A percentile compares a stretch with the other conserved stretches of the same genome.
Evolutionary conservation across 768 basidiomycete species (phyloP).

Genomic region (Trametes cinnabarina): DNA sequence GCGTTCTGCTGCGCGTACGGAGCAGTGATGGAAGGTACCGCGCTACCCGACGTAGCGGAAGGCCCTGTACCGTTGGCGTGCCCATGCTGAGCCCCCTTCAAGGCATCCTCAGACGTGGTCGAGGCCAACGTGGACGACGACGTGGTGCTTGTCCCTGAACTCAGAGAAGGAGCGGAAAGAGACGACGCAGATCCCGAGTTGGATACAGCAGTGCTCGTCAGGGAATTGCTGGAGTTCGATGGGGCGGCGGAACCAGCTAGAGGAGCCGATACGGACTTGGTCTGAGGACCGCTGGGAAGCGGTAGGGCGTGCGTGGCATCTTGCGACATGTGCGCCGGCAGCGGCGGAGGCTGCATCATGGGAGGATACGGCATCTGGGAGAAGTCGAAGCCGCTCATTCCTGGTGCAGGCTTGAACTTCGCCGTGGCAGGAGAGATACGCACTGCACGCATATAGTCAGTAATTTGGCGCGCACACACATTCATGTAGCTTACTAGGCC

Average conservation of each 20-base stretch:
- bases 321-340: conserved; percentile 23
- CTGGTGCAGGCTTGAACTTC: conserved; percentile 68
- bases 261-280: conserved; percentile 69
- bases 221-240: conserved; percentile 22
- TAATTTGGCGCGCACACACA: neutral
- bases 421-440: conserved; percentile 88
- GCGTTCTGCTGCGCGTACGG: conserved; percentile 45
- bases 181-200: conserved; percentile 46
- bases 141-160: conserved; percentile 42
- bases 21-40: conserved; percentile 34
- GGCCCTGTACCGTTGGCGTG: conserved; percentile 28
- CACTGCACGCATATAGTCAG: conserved; percentile 50
- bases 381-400: conserved; percentile 33
- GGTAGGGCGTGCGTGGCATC: conserved; percentile 50
- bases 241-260: conserved; percentile 45
- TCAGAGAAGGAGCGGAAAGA: conserved; percentile 30
- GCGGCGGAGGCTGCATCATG: conserved; percentile 13
- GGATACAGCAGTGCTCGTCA: conserved; percentile 24
- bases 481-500: conserved; percentile 64
- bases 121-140: conserved; percentile 52
- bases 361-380: conserved; percentile 47
- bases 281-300: conserved; percentile 42
- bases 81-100: conserved; percentile 43
- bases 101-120: conserved; percentile 51
- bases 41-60: neutral